Evolutionary conservation across 2,329 filamentous ascomycete species (phyloP), one percentile per base, ranked within the genome.

Genomic region (Zasmidium cellare): DNA sequence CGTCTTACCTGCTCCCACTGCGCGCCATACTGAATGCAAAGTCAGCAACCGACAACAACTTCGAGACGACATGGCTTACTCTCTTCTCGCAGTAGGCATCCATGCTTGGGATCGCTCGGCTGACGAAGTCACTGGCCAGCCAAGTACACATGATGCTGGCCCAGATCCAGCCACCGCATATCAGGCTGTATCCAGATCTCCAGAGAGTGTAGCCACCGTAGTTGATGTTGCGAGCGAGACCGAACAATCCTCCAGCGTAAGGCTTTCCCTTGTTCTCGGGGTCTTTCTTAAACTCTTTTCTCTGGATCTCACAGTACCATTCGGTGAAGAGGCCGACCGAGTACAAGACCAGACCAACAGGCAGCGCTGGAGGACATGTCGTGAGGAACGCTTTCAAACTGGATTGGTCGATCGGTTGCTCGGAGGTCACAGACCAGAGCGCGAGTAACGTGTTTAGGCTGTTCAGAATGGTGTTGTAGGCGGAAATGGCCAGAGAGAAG

Each of bases 251-350:
- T 9, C 76, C 76, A 0, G 75, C 76, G 62, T 78, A 84, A 0
- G 76, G 71, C 68, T 82, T 82, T 18, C 82, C 82, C 62, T 80
- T 76, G 67, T 84, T 83, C 58, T 69, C 74, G 2, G 78, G 74
- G 55, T 82, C 72, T 20, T 73, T 69, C 70, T 84, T 84, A 72
- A 81, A 84, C 0, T 66, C 63, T 61, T 76, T 76, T 18, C 86
- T 78, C 71, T 88, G 85, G 23, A 80, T 66, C 72, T 88, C 85
- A 0, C 82, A 76, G 2, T 80, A 64, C 3, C 81, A 77, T 71
- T 88, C 85, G 3, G 82, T 74, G 24, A 60, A 64, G 1, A 70
- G 16, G 2, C 67, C 66, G 2, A 65, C 18, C 6, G 54, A 31
- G 55, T 65, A 69, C 14, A 66, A 28, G 3, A 46, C 31, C 9